Conservation (phyloP, 495 filamentous ascomycete genomes). For the Tuber aestivum region DNA sequence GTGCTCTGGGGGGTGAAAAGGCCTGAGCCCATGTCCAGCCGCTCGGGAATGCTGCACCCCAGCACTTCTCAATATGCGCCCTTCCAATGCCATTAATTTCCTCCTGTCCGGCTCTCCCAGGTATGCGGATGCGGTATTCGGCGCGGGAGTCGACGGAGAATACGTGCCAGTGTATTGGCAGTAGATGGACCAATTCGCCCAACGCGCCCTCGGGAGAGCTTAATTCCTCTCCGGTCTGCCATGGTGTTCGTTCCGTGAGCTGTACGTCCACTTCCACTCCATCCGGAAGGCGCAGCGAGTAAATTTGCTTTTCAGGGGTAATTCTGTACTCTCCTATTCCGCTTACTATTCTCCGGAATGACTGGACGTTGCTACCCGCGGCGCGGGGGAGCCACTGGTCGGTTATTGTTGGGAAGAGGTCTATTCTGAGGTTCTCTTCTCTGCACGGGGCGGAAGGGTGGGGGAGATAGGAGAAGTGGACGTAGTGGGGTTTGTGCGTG, state of each 20-base stretch:
- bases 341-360: conserved; percentile 21
- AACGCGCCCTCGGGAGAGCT: conserved; percentile 40
- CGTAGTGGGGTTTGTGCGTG: conserved; percentile 42
- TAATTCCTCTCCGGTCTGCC: conserved; percentile 30
- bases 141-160: conserved; percentile 45
- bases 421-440: conserved; percentile 9
- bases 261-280: conserved; percentile 42
- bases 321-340: conserved; percentile 15
- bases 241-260: conserved; percentile 41
- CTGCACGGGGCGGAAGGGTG: conserved; percentile 1
- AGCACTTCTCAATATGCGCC: conserved; percentile 51
- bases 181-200: conserved; percentile 43
- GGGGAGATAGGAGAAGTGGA: conserved; percentile 49
- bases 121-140: conserved; percentile 33
- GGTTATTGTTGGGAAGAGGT: conserved; percentile 31
- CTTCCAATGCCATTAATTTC: conserved; percentile 35
- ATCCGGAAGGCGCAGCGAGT: conserved; percentile 26
- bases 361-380: conserved; percentile 11
- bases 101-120: conserved; percentile 7
- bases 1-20: neutral
- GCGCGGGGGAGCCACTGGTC: conserved; percentile 13
- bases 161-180: conserved; percentile 51
- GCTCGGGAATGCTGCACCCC: conserved; percentile 46
- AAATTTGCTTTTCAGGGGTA: conserved; percentile 22
- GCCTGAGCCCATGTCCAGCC: conserved; percentile 49